Evolutionary conservation across 768 basidiomycete species (phyloP).

Genomic region (Favolaschia claudopus): DNA sequence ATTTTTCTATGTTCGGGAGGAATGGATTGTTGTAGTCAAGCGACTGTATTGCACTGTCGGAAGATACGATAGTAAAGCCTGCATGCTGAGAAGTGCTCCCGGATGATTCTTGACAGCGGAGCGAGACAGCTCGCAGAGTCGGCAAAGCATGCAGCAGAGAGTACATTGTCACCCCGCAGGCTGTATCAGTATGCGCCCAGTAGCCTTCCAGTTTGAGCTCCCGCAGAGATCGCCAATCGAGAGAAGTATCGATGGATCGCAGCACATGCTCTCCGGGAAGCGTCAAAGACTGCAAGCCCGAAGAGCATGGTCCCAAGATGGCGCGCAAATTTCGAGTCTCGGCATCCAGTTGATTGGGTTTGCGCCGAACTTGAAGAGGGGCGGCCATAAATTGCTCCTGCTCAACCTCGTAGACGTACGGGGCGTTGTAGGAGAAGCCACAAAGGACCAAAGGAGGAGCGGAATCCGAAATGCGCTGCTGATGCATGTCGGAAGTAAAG

Average conservation of each 20-base stretch:
- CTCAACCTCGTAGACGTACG: too few relatives aligned
- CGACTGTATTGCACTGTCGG: background rate
- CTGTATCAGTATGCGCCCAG: background rate
- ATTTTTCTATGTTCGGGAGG: background rate
- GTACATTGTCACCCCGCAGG: background rate
- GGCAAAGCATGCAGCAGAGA: background rate
- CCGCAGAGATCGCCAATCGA: background rate
- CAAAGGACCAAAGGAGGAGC: too few relatives aligned
- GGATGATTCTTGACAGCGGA: background rate
- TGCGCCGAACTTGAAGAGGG: too few relatives aligned
- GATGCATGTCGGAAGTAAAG: background rate
- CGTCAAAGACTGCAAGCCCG: background rate
- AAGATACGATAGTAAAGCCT: background rate
- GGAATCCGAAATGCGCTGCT: too few relatives aligned
- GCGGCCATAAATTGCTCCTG: too few relatives aligned
- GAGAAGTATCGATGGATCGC: background rate
- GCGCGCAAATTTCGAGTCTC: background rate
- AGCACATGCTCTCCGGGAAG: background rate
- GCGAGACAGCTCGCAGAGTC: background rate
- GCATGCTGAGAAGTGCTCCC: background rate
- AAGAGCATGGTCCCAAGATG: background rate
- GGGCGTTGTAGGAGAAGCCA: background rate
- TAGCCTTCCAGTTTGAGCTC: constrained; percentile 3
- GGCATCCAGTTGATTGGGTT: background rate
- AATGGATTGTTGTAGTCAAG: background rate